Evolutionary conservation across 768 basidiomycete genomes (phyloP), one percentile per base, ranked within the genome.

Genomic region (Agrocybe praecox): DNA sequence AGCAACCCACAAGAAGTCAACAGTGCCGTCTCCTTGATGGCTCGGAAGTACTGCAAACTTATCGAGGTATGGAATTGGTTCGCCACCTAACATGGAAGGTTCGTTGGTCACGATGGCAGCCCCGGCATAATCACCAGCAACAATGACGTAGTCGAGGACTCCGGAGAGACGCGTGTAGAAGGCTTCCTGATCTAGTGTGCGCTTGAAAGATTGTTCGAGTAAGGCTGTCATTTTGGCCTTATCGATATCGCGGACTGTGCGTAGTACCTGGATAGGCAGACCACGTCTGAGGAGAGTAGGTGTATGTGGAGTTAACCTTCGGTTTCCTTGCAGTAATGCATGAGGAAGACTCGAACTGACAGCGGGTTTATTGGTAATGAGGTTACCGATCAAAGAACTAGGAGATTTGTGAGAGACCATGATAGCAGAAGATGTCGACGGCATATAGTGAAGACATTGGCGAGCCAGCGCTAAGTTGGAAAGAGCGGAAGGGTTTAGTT

Each of bases 1-100:
- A 15, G 96, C 96, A 43, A 98, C 96, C 97, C 97, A 99, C 34
- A 99, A 78, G 77, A 99, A 99, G 75, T 99, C 97, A 56, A 98
- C 97, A 0, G 97, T 98, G 17, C 97, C 97, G 66, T 98, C 96
- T 19, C 97, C 97, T 72, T 99, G 97, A 67, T 98, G 87, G 57
- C 80, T 87, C 2, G 97, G 97, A 36, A 96, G 80, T 40, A 99
- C 95, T 15, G 96, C 96, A 70, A 99, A 99, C 75, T 99, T 99
- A 80, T 99, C 97, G 47, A 99, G 85, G 74, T 99, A 99, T 15
- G 92, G 88, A 58, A 96, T 86, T 6, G 88, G 82, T 1, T 60
- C 47, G 9, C 56, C 50, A 8, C 72, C 68, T 33, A 62, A 72
- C n/a, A 79, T 65, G 49, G 70, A 69, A 29, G 71, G 64, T 56